Conservation (phyloP, 768 basidiomycete genomes). For the Daedaleopsis sinensis region DNA sequence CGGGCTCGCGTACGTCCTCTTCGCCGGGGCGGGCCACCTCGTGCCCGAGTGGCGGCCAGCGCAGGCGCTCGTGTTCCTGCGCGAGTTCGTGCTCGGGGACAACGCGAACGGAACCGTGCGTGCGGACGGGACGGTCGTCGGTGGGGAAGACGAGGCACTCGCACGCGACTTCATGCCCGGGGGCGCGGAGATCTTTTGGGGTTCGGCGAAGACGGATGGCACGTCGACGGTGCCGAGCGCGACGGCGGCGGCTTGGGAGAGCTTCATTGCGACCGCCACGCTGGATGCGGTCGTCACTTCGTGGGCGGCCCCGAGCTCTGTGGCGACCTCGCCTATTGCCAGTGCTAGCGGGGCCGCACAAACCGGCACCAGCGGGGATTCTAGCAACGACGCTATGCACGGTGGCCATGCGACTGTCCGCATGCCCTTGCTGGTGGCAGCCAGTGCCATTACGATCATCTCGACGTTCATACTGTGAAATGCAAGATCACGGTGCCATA, state of each 20-base stretch:
- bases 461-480: too few relatives aligned
- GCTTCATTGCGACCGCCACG: slow-evolving; percentile 30
- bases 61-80: slow-evolving; percentile 63
- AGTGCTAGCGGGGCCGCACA: too few relatives aligned
- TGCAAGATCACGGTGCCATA: too few relatives aligned
- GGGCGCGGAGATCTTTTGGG: slow-evolving; percentile 56
- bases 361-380: too few relatives aligned
- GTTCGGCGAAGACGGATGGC: slow-evolving; percentile 37
- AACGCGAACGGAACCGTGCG: slow-evolving; percentile 59
- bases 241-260: slow-evolving; percentile 35
- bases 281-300: background rate
- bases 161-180: slow-evolving; percentile 51
- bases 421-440: too few relatives aligned
- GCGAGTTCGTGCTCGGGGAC: slow-evolving; percentile 68
- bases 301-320: too few relatives aligned
- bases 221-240: slow-evolving; percentile 30
- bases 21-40: slow-evolving; percentile 44
- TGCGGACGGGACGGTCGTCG: slow-evolving; percentile 39
- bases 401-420: too few relatives aligned
- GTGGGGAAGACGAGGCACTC: slow-evolving; percentile 53
- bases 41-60: slow-evolving; percentile 39
- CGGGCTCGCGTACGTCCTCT: slow-evolving; percentile 48
- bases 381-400: too few relatives aligned
- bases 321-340: too few relatives aligned
- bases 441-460: too few relatives aligned